Conservation (phyloP, 192 early-diverging fungal species). For the Globomyces pollinis-pini region DNA sequence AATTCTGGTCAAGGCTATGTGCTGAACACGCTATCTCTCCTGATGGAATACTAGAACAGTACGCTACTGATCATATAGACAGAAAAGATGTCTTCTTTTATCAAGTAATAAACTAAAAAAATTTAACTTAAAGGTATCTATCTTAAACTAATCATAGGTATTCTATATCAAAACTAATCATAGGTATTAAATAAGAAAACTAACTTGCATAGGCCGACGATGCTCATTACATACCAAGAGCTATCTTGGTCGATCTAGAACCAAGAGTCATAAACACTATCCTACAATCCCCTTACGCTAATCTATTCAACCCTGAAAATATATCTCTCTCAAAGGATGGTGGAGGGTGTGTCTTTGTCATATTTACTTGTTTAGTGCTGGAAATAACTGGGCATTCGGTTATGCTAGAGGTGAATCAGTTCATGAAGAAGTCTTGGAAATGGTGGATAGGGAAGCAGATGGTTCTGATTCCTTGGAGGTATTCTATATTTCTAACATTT, state of each 20-base stretch:
- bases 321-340: slow-evolving; percentile 87
- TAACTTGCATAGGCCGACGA: slow-evolving; percentile 76
- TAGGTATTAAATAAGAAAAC: too few species aligned
- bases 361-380: too few species aligned
- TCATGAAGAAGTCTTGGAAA: slow-evolving; percentile 88
- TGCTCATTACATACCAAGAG: slow-evolving; percentile 94
- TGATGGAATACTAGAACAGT: slow-evolving; percentile 90
- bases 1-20: slow-evolving; percentile 93
- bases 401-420: slow-evolving; percentile 81
- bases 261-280: slow-evolving; percentile 92
- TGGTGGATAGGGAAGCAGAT: slow-evolving; percentile 95
- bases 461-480: slow-evolving; percentile 88
- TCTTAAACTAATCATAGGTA: too few species aligned
- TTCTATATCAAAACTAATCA: too few species aligned
- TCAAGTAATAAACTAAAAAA: slow-evolving; percentile 72
- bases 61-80: slow-evolving; percentile 81
- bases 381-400: slow-evolving; percentile 94
- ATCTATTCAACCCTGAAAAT: slow-evolving; percentile 97
- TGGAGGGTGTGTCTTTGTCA: too few species aligned
- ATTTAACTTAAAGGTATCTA: too few species aligned
- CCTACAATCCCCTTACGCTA: slow-evolving; percentile 73
- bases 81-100: slow-evolving; percentile 99
- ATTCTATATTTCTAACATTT: background rate
- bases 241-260: slow-evolving; percentile 86
- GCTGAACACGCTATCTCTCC: slow-evolving; percentile 90